Evolutionary conservation across 2,329 filamentous ascomycete genomes (phyloP).

Genomic region (Fusarium torreyae): DNA sequence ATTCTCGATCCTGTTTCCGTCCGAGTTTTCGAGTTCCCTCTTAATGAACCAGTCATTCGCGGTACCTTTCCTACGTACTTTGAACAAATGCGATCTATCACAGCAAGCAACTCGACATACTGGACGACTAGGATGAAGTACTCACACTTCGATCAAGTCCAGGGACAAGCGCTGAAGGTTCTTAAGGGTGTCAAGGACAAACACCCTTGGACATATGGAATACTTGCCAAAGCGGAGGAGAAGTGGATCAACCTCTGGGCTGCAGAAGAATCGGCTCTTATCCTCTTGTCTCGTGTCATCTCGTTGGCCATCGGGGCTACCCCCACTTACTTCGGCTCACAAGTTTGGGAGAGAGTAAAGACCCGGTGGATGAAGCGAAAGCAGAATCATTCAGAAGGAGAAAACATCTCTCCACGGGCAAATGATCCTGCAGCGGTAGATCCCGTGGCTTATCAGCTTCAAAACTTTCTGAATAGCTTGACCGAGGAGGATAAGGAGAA

Average conservation of each 20-base stretch:
- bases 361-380: neutral
- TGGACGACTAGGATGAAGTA: neutral
- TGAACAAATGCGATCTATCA: slow-evolving; percentile 9
- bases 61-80: neutral
- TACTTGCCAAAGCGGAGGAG: neutral
- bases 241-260: neutral
- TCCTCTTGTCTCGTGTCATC: neutral
- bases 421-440: neutral
- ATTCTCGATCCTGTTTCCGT: slow-evolving; percentile 5
- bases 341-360: rapidly evolving
- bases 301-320: neutral
- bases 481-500: neutral
- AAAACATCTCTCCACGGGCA: neutral
- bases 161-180: neutral
- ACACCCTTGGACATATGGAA: neutral
- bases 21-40: slow-evolving; percentile 4
- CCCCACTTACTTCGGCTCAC: neutral
- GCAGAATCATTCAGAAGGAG: neutral
- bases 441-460: neutral
- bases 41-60: neutral
- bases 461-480: neutral
- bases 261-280: neutral
- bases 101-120: neutral
- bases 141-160: neutral
- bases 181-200: neutral